These are phyloP conservation scores for Xylaria curta DNA, from an alignment of 495 filamentous ascomycete genomes.

Conservation along the genomic window DNA sequence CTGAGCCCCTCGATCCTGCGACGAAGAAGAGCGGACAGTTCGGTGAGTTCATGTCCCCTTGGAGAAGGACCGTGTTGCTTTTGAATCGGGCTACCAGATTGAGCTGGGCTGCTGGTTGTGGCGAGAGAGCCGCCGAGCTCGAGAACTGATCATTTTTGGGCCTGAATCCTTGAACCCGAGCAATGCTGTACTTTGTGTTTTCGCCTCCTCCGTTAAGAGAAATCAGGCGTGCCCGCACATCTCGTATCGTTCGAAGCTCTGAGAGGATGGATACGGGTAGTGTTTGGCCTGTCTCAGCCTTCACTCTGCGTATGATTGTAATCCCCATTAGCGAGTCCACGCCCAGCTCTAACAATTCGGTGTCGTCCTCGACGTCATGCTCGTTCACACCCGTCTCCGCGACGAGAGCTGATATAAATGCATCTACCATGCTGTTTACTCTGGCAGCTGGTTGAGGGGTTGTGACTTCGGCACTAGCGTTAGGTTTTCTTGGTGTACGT, in stretches of 20 bases:
- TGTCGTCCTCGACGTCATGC: slow-evolving; percentile 53
- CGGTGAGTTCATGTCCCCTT: slow-evolving; percentile 57
- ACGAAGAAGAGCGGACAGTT: slow-evolving; percentile 61
- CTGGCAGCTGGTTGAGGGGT: neutral
- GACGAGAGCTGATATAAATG: slow-evolving; percentile 55
- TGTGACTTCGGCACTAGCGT: slow-evolving; percentile 1
- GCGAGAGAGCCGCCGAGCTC: neutral
- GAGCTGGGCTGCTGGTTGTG: neutral
- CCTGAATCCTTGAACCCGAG: neutral
- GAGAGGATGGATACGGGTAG: slow-evolving; percentile 38
- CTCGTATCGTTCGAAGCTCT: slow-evolving; percentile 33
- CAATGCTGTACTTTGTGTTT: neutral
- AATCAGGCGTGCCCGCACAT: slow-evolving; percentile 10
- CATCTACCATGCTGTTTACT: slow-evolving; percentile 41
- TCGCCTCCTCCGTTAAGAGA: neutral
- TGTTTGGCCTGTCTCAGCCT: slow-evolving; percentile 47
- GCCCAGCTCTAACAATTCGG: slow-evolving; percentile 45
- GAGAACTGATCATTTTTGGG: neutral
- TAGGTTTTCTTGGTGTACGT: neutral
- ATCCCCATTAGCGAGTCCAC: slow-evolving; percentile 55
- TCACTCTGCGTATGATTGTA: slow-evolving; percentile 45
- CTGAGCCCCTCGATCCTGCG: slow-evolving; percentile 67
- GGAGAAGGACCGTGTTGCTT: slow-evolving; percentile 51
- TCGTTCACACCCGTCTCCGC: slow-evolving; percentile 64
- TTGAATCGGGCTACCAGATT: slow-evolving; percentile 13